These are phyloP conservation scores for Coemansia sp. DNA, from an alignment of 371 early-diverging fungal species.

Conservation along the genomic window DNA sequence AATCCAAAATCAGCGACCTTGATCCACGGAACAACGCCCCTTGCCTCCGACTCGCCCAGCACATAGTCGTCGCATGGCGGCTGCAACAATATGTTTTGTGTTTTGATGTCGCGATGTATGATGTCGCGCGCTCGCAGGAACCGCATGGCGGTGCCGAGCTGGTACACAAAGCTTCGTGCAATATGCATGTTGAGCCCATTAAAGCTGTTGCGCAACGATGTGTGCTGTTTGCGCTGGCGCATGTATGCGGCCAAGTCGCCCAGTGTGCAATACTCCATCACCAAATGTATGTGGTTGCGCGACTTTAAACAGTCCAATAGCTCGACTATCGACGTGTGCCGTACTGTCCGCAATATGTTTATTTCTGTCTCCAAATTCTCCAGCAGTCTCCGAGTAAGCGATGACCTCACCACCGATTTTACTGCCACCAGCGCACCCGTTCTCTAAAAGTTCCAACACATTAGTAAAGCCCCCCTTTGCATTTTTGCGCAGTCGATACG, in stretches of 20 bases:
- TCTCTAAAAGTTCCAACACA: conserved; percentile 34
- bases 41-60: conserved; percentile 50
- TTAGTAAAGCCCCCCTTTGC: background rate
- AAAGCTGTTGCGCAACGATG: conserved; percentile 51
- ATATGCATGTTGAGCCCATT: conserved; percentile 79
- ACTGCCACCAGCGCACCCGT: conserved; percentile 75
- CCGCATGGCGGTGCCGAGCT: conserved; percentile 82
- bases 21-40: conserved; percentile 51
- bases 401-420: conserved; percentile 80
- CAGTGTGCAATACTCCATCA: conserved; percentile 92
- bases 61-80: conserved; percentile 51
- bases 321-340: conserved; percentile 83
- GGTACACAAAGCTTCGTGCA: conserved; percentile 70
- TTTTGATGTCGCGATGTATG: conserved; percentile 97
- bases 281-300: conserved; percentile 81
- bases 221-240: conserved; percentile 61
- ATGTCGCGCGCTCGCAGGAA: conserved; percentile 81
- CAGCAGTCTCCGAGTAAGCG: conserved; percentile 82
- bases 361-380: conserved; percentile 94
- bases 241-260: conserved; percentile 91
- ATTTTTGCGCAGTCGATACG: background rate
- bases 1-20: conserved; percentile 98
- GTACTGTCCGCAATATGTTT: conserved; percentile 76
- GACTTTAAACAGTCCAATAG: conserved; percentile 76
- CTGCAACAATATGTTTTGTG: conserved; percentile 74